Conservation (phyloP, 2,329 filamentous ascomycete genomes). For the Alternaria panax region DNA sequence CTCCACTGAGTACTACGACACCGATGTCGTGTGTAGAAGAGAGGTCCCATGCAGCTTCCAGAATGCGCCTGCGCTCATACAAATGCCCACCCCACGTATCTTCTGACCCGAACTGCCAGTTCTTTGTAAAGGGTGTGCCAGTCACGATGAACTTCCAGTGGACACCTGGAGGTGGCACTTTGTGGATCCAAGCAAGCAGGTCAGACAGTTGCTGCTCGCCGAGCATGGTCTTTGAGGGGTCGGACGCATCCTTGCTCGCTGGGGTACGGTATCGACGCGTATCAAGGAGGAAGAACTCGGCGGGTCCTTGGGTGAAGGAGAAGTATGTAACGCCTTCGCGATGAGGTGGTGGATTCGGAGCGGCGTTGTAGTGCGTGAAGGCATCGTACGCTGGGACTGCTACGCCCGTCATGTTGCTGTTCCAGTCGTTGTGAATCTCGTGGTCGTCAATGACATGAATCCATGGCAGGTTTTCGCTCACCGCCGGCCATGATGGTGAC, state of each 20-base stretch:
- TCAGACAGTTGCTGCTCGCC: conserved; percentile 80
- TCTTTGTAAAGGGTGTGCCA: conserved; percentile 95
- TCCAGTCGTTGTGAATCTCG: conserved; percentile 95
- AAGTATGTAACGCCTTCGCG: conserved; percentile 79
- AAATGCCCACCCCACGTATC: conserved; percentile 97
- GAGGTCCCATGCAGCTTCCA: conserved; percentile 92
- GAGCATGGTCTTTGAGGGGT: conserved; percentile 82
- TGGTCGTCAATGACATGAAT: conserved; percentile 97
- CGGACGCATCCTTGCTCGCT: conserved; percentile 67
- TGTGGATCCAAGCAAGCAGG: conserved; percentile 77
- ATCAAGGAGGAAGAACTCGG: conserved; percentile 93
- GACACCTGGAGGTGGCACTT: conserved; percentile 76
- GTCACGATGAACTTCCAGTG: conserved; percentile 94
- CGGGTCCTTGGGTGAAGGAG: conserved; percentile 86
- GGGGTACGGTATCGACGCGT: conserved; percentile 84
- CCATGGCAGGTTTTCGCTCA: conserved; percentile 86
- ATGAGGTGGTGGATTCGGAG: conserved; percentile 79
- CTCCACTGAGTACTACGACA: conserved; percentile 85
- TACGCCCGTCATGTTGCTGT: conserved; percentile 78
- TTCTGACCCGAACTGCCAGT: conserved; percentile 86
- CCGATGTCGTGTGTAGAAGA: conserved; percentile 74
- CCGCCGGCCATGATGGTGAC: conserved; percentile 85
- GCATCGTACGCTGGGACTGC: conserved; percentile 83
- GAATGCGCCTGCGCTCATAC: conserved; percentile 75
- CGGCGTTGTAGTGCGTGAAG: conserved; percentile 84